phyloP scores from a whole-genome alignment of 2,329 filamentous ascomycete species.

The Allantophomopsis lycopodina region DNA sequence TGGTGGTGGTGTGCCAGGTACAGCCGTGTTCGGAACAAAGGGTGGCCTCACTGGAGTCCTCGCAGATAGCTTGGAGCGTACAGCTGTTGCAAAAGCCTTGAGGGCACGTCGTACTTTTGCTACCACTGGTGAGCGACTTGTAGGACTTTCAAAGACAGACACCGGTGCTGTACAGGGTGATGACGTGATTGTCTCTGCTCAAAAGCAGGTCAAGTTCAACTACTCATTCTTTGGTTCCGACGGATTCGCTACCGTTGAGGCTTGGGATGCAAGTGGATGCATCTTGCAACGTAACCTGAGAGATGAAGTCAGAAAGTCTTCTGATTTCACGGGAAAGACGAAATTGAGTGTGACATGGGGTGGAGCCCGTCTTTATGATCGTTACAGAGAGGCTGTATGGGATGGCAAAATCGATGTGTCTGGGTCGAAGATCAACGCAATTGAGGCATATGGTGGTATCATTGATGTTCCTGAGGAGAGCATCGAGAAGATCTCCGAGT shows the following conservation, averaged over 20 bases:
- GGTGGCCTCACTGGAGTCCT: conserved; percentile 17
- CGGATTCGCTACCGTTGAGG: conserved; percentile 17
- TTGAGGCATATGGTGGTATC: conserved; percentile 14
- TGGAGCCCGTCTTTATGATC: conserved; percentile 18
- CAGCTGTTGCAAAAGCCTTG: conserved; percentile 11
- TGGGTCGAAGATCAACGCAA: conserved; percentile 6
- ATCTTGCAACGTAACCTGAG: conserved; percentile 14
- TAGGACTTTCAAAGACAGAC: conserved; percentile 10
- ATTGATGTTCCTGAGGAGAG: conserved; percentile 11
- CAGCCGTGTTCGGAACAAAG: conserved; percentile 19
- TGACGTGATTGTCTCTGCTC: conserved; percentile 8
- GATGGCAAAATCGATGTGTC: conserved; percentile 13
- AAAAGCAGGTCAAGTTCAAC: conserved; percentile 6
- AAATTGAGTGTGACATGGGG: conserved; percentile 18
- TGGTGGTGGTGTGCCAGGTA: conserved; percentile 21
- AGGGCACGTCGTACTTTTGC: conserved; percentile 17
- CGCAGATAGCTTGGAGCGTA: conserved; percentile 8
- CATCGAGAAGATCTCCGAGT: conserved; percentile 4
- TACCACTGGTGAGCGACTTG: conserved; percentile 17
- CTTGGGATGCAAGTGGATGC: conserved; percentile 14
- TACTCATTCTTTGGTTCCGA: conserved; percentile 13
- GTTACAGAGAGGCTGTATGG: conserved; percentile 21
- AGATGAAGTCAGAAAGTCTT: conserved; percentile 5
- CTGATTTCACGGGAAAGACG: neutral
- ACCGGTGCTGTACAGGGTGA: conserved; percentile 14